phyloP scores from a whole-genome alignment of 2,329 filamentous ascomycete genomes.

The Periconia sp. region DNA sequence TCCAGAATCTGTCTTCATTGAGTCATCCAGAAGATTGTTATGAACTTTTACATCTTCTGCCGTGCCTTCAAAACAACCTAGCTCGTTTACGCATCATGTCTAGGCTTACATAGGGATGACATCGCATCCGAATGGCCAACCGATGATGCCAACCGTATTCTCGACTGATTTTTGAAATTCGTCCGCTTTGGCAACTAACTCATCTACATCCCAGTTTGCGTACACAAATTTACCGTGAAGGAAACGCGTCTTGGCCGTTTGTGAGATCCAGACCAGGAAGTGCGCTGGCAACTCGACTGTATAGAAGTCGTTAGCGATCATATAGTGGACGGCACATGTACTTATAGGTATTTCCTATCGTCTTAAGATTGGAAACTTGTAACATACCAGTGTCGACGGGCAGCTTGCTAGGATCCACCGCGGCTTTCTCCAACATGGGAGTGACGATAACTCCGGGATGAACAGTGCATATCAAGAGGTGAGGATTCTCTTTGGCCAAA shows the following conservation, averaged over 20 bases:
- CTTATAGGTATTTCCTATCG: neutral
- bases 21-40: too few species aligned
- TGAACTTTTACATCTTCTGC: too few species aligned
- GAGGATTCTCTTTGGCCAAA: slow-evolving; percentile 36
- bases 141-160: slow-evolving; percentile 14
- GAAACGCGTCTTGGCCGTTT: slow-evolving; percentile 5
- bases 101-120: neutral
- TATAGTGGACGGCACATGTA: neutral
- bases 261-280: slow-evolving; percentile 12
- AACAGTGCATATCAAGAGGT: slow-evolving; percentile 34
- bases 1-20: too few species aligned
- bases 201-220: slow-evolving; percentile 24
- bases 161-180: slow-evolving; percentile 16
- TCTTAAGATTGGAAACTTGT: neutral
- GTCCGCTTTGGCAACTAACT: slow-evolving; percentile 19
- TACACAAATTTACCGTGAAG: slow-evolving; percentile 8
- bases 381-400: slow-evolving; percentile 18
- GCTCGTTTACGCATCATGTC: too few species aligned
- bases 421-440: slow-evolving; percentile 14
- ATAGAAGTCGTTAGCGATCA: neutral
- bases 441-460: slow-evolving; percentile 42
- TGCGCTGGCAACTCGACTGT: slow-evolving; percentile 1
- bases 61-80: too few species aligned
- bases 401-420: slow-evolving; percentile 5
- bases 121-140: slow-evolving; percentile 11